Conservation (phyloP, 768 basidiomycete species). For the Mycena maculata region DNA sequence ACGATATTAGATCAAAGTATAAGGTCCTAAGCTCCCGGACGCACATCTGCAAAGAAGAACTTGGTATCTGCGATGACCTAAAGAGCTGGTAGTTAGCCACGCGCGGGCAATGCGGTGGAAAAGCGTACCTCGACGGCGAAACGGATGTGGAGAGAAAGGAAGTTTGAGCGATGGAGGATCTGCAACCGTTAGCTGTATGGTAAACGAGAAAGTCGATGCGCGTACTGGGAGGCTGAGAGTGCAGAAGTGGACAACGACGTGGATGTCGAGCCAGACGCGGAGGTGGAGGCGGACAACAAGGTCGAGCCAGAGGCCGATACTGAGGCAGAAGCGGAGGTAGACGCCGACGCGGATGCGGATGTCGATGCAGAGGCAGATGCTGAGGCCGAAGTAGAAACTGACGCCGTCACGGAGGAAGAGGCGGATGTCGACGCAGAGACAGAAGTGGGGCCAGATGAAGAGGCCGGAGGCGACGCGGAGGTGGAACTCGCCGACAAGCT, state of each 20-base stretch:
- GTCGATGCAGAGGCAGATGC: background rate
- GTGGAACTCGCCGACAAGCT: too few relatives aligned
- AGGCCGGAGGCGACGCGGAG: too few relatives aligned
- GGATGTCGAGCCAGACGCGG: background rate
- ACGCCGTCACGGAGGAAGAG: too few relatives aligned
- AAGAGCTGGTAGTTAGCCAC: background rate
- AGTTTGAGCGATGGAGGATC: background rate
- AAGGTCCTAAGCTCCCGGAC: background rate
- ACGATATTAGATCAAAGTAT: background rate
- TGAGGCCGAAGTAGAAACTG: too few relatives aligned
- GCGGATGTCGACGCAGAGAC: too few relatives aligned
- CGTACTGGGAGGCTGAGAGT: background rate
- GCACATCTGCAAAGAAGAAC: constrained; percentile 14
- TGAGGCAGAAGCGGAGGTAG: background rate
- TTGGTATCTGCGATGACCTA: constrained; percentile 15
- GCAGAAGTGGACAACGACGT: background rate
- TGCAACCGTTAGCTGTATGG: background rate
- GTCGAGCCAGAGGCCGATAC: background rate
- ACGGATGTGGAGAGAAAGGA: background rate
- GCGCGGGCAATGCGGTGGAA: background rate
- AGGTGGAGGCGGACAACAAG: background rate
- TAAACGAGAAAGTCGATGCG: background rate
- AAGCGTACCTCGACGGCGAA: background rate
- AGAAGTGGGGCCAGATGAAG: too few relatives aligned
- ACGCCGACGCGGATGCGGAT: background rate